Percentiles rank a stretch among this genome's conserved stretches.
Evolutionary conservation across 75 land plant genomes (phyloP).

Genomic region (Picea glauca): DNA sequence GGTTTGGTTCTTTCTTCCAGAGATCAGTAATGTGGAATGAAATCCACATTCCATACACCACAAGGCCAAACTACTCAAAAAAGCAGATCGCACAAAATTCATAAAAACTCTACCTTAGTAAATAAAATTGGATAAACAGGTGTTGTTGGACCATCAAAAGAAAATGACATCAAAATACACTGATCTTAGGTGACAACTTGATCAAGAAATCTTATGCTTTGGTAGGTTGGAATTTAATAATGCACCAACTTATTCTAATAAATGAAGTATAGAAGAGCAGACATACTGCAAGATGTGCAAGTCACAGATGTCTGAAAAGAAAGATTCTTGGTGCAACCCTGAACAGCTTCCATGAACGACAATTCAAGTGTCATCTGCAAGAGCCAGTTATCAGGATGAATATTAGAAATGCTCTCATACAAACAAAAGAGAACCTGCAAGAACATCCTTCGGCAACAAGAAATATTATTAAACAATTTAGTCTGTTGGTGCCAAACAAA

Average conservation of each 20-base stretch:
- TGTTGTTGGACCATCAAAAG: too few relatives aligned
- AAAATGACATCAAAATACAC: too few relatives aligned
- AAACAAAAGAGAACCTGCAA: neutral
- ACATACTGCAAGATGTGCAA: slow-evolving; percentile 82
- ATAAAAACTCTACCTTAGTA: too few relatives aligned
- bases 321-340: slow-evolving; percentile 82
- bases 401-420: neutral
- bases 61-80: too few relatives aligned
- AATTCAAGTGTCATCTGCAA: slow-evolving; percentile 64
- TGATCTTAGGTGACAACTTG: too few relatives aligned
- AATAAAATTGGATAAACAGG: too few relatives aligned
- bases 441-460: neutral
- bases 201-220: too few relatives aligned
- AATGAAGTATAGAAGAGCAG: neutral
- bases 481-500: neutral
- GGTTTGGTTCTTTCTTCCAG: too few relatives aligned
- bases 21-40: too few relatives aligned
- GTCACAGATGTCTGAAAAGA: slow-evolving; percentile 51
- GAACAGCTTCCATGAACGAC: slow-evolving; percentile 97
- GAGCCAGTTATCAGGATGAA: neutral
- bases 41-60: too few relatives aligned
- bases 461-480: neutral
- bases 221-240: too few relatives aligned
- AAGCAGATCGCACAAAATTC: too few relatives aligned
- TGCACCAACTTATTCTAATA: neutral